Percentiles rank a stretch among this genome's conserved stretches.
These are phyloP conservation scores for Camelina laxa DNA, from an alignment of 345 rosid genomes.

Conservation along the genomic window DNA sequence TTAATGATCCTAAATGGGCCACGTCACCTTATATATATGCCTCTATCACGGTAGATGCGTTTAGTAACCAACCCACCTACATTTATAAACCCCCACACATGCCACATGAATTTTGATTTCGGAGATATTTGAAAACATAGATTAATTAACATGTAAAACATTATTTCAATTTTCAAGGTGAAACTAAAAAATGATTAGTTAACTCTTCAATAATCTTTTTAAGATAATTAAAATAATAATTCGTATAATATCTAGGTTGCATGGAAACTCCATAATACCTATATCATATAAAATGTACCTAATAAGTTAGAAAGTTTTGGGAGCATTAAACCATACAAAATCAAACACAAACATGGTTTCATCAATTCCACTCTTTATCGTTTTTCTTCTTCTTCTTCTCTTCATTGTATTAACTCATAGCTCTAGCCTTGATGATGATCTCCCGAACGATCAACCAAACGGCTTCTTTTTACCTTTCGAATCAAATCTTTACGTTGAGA, in stretches of 20 bases:
- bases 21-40: slow-evolving; percentile 25
- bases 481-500: slow-evolving; percentile 40
- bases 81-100: slow-evolving; percentile 31
- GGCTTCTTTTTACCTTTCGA: slow-evolving; percentile 44
- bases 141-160: background rate
- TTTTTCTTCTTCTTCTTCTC: slow-evolving; percentile 16
- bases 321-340: background rate
- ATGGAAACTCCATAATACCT: too few species aligned
- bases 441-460: slow-evolving; percentile 23
- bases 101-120: slow-evolving; percentile 10
- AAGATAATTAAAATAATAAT: background rate
- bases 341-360: slow-evolving; percentile 25
- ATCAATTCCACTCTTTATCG: background rate
- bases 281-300: too few species aligned
- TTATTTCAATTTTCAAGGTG: background rate
- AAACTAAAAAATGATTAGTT: background rate
- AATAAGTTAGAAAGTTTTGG: slow-evolving; percentile 1
- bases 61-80: slow-evolving; percentile 33
- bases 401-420: background rate
- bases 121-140: background rate
- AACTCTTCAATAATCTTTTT: too few species aligned
- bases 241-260: background rate
- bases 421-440: slow-evolving; percentile 26
- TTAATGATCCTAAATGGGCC: slow-evolving; percentile 15
- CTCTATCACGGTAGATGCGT: slow-evolving; percentile 29